phyloP scores from a whole-genome alignment of 345 rosid genomes.

The Psidium friedrichsthalianum region DNA sequence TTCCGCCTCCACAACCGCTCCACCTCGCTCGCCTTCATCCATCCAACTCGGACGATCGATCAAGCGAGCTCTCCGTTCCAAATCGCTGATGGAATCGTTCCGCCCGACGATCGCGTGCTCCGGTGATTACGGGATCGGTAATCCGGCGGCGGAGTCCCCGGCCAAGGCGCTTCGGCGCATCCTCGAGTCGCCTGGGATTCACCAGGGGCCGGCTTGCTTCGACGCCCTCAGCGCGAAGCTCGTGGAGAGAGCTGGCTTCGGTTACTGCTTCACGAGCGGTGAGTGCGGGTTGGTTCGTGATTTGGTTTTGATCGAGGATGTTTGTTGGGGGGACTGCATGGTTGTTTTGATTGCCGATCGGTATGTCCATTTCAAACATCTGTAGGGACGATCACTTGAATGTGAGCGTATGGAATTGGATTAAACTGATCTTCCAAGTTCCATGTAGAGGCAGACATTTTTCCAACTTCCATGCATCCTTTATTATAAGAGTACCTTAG shows the following conservation, averaged over 20 bases:
- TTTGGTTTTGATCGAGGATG: neutral
- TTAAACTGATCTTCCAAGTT: neutral
- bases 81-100: neutral
- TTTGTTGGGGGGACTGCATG: neutral
- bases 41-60: neutral
- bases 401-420: neutral
- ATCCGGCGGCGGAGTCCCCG: slow-evolving; percentile 5
- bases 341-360: neutral
- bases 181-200: slow-evolving; percentile 60
- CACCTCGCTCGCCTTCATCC: neutral
- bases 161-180: slow-evolving; percentile 36
- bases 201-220: slow-evolving; percentile 90
- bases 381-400: neutral
- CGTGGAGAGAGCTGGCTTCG: slow-evolving; percentile 67
- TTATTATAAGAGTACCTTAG: neutral
- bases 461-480: neutral
- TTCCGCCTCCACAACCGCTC: neutral
- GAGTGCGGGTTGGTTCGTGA: neutral
- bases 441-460: neutral
- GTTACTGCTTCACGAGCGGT: slow-evolving; percentile 76
- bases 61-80: neutral
- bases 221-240: slow-evolving; percentile 93
- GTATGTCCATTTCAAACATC: neutral
- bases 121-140: neutral
- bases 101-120: neutral